Evolutionary conservation across 768 basidiomycete species (phyloP), one percentile per base, ranked within the genome.

Genomic region (Flagelloscypha sp.): DNA sequence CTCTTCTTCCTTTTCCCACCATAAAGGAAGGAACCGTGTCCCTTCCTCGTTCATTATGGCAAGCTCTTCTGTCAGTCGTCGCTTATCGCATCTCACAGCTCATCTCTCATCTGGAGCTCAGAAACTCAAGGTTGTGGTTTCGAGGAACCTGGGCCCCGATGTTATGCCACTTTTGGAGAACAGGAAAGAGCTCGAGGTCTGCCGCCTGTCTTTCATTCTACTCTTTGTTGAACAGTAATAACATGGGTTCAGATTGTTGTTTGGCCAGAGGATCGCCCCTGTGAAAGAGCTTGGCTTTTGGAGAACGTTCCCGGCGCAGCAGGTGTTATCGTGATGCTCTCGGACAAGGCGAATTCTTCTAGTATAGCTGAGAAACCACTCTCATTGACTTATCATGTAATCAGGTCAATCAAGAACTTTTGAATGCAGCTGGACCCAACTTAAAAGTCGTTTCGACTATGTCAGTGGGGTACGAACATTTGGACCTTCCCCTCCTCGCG

Each of bases 391-490:
- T 15, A 13, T 5, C 16, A 17, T 17, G 15, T 11, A 9, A 9
- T 3, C 41, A 93, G 84, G 68, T 90, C 13, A 69, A 94, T 46
- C 59, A 66, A 11, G 87, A 89, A 50, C 53, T 93, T 8, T 46
- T 90, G 24, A 74, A 80, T 24, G 67, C 71, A 82, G 88, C 88
- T 43, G 89, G 90, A 3, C 63, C 81, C 0, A 64, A 55, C 32
- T 66, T 99, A 7, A 74, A 72, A 28, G 79, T 86, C n/a, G 72
- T 95, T 3, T 94, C 92, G 1, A 95, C 93, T 0, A 85, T 94
- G 78, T 89, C 87, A 12, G 88, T 92, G 13, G 89, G 88, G 30
- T 85, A 81, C 50, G 94, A 99, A 36, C 95, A 98, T 44, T 68
- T 89, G 24, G 74, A 84, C 42, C 59, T 84, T 1, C 54, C 62